Evolutionary conservation across 441 rosid genomes (phyloP), one percentile per base, ranked within the genome.

Genomic region (Croton laevigatus): DNA sequence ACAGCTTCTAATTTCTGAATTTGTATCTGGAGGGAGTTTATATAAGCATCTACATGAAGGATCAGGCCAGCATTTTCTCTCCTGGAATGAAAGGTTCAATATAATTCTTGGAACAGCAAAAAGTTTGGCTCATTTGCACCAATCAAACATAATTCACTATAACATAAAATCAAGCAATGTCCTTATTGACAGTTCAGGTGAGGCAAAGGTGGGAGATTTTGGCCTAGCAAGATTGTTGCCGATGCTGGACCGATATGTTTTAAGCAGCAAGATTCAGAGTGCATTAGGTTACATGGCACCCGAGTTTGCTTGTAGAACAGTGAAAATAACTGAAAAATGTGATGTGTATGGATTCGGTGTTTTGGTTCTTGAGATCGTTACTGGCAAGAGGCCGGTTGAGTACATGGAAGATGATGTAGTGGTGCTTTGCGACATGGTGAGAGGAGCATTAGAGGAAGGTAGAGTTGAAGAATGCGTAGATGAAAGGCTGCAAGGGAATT

Each of bases 331-430:
- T 0, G 91, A 90, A 71, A 94, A 91, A 78, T 89, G 96, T 23
- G 97, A 91, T 44, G 93, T 91, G 8, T 94, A 91, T 42, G 97
- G 97, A 40, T 94, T 91, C 20, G 98, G 98, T 12, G 76, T 91
- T 36, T 77, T 94, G 79, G 83, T 94, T 60, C 79, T 94, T 36
- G 97, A 94, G 81, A 79, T 89, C 42, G 88, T 89, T 11, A 86
- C 97, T 0, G 98, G 97, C 57, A 94, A 86, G 79, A 89, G 87
- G 73, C 98, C 97, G 5, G 98, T 94, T 0, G 97, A 91, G 82
- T 94, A 94, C 81, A 90, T 94, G 98, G 98, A 91, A 81, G 97
- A 91, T 59, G 98, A 94, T 62, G 97, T 94, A 70, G 92, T 89
- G 75, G 97, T 94, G 69, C 88, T 94, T 0, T 91, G 97, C 45